These are phyloP conservation scores for Cornus controversa DNA, from an alignment of 148 eudicot species.

Conservation along the genomic window DNA sequence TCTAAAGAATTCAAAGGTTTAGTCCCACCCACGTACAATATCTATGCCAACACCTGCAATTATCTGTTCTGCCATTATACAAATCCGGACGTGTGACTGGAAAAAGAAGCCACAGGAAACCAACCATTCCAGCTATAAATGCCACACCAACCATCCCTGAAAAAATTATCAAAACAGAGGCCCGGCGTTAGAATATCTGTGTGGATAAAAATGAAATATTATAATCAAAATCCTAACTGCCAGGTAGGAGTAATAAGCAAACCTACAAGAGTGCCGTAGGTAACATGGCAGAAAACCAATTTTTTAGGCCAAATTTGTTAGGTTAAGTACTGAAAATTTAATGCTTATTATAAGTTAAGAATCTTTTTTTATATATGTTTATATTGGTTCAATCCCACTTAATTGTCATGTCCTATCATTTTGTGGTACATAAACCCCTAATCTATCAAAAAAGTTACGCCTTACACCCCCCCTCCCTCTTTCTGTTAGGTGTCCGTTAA, in stretches of 20 bases:
- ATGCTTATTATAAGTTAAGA: too few relatives aligned
- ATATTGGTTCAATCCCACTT: too few relatives aligned
- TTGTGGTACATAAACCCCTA: too few relatives aligned
- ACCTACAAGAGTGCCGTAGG: neutral
- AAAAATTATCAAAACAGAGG: slow-evolving; percentile 12
- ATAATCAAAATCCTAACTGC: neutral
- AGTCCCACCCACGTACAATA: slow-evolving; percentile 68
- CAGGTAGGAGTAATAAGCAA: neutral
- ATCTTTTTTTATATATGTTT: too few relatives aligned
- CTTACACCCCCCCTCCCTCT: too few relatives aligned
- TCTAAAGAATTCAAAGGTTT: slow-evolving; percentile 6
- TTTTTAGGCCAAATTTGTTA: neutral
- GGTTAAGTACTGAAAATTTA: too few relatives aligned
- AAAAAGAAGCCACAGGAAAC: slow-evolving; percentile 56
- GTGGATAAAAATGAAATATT: neutral
- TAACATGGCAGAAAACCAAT: neutral
- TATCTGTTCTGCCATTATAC: slow-evolving; percentile 48
- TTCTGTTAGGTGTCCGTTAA: too few relatives aligned
- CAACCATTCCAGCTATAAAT: slow-evolving; percentile 52
- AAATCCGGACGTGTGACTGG: slow-evolving; percentile 59
- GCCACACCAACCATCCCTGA: slow-evolving; percentile 59
- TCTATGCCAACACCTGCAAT: slow-evolving; percentile 81
- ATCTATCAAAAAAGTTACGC: too few relatives aligned
- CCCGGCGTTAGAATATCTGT: neutral
- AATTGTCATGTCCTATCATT: too few relatives aligned